These are phyloP conservation scores for Aspergillus puulaauensis DNA, from an alignment of 2,329 filamentous ascomycete species.

Conservation along the genomic window DNA sequence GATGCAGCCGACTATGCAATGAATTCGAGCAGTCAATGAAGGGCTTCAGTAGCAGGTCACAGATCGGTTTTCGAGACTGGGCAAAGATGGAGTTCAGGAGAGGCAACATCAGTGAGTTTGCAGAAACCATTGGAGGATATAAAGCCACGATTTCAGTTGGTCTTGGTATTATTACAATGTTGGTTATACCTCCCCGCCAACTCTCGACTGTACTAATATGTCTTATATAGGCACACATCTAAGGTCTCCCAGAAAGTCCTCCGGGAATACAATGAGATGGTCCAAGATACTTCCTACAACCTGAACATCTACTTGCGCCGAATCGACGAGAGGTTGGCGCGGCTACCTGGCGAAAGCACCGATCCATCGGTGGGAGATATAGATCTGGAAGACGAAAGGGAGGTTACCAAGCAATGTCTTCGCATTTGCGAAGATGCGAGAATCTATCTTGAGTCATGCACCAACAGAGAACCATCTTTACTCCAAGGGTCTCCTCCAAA, in stretches of 20 bases:
- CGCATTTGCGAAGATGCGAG: constrained; percentile 40
- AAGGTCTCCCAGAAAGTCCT: constrained; percentile 31
- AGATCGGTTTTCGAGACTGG: constrained; percentile 39
- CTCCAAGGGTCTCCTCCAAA: constrained; percentile 7
- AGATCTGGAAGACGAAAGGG: constrained; percentile 38
- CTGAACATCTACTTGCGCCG: constrained; percentile 36
- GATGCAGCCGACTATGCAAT: constrained; percentile 37
- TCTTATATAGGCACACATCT: constrained; percentile 28
- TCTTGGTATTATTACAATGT: constrained; percentile 40
- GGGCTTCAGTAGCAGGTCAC: constrained; percentile 35
- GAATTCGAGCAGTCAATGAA: constrained; percentile 41
- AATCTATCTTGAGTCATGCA: constrained; percentile 35
- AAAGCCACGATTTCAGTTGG: constrained; percentile 42
- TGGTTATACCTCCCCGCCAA: constrained; percentile 17
- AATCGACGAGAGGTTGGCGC: constrained; percentile 37
- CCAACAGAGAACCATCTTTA: constrained; percentile 25
- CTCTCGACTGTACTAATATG: constrained; percentile 20
- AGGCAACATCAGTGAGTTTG: constrained; percentile 43
- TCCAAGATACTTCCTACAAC: constrained; percentile 37
- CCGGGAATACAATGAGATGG: constrained; percentile 40
- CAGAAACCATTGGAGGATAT: constrained; percentile 39
- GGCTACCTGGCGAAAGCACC: constrained; percentile 17
- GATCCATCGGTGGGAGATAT: constrained; percentile 20
- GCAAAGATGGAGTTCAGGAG: constrained; percentile 43
- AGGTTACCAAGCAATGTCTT: constrained; percentile 40